Evolutionary conservation across 768 basidiomycete genomes (phyloP), one percentile per base, ranked within the genome.

Genomic region (Tulasnella sp.): DNA sequence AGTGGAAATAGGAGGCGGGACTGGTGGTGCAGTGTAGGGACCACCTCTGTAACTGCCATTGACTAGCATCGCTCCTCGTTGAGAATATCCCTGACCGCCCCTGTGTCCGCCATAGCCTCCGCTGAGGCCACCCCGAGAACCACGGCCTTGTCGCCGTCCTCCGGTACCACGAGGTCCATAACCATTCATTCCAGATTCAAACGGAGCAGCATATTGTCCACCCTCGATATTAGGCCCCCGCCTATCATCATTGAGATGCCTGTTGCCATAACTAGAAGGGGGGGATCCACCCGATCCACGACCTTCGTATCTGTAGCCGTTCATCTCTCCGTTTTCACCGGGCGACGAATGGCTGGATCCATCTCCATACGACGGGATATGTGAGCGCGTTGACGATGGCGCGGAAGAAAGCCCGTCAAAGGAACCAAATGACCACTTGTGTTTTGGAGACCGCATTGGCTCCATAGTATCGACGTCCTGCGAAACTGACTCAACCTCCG

Each of bases 391-490:
- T 3, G 54, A 25, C 3, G 54, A 45, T 17, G 43, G 54, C 19
- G 27, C 54, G 21, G 41, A 34, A 9, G 5, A 24, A 2, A 22
- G 38, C 15, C 49, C 45, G 17, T 59, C 57, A 10, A 59, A 30
- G 1, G 57, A 49, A 2, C 57, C 57, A 50, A 59, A 59, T 24
- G 57, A 59, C 57, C 57, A 59, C 24, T 49, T 24, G 4, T 22
- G 57, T 24, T 59, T 59, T 21, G 57, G 24, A 2, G 44, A 25
- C 19, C 50, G 50, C 29, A 27, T 27, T 19, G 24, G 22, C 25
- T 52, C 27, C 24, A 19, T 7, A 10, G 50, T 22, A 52, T n/a
- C 50, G 9, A n/a, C 50, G 10, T 34, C 34, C 10, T 52, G 50
- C 4, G 50, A 52, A n/a, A n/a, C n/a, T n/a, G n/a, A n/a, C n/a